Percentiles rank a stretch among this genome's conserved stretches.
Evolutionary conservation across 805 yeast species (phyloP).

Genomic region (Tetrapisispora fleetii): DNA sequence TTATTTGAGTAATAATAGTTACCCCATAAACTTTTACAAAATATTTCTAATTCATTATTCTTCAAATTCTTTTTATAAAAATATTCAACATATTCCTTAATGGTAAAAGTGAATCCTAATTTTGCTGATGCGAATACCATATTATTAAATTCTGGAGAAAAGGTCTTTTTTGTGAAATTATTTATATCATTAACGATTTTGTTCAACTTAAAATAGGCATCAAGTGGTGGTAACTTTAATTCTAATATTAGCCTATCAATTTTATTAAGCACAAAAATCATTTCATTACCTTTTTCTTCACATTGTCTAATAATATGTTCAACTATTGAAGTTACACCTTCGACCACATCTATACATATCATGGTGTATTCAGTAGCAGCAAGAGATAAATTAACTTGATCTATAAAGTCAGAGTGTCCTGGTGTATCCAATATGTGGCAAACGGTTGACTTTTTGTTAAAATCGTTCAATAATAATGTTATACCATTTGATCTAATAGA

Average conservation of each 20-base stretch:
- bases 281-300: slow-evolving; percentile 38
- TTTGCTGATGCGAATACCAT: slow-evolving; percentile 67
- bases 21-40: slow-evolving; percentile 68
- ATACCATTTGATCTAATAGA: slow-evolving; percentile 56
- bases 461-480: slow-evolving; percentile 47
- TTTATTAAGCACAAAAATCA: slow-evolving; percentile 65
- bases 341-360: slow-evolving; percentile 73
- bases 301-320: slow-evolving; percentile 46
- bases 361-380: slow-evolving; percentile 55
- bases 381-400: slow-evolving; percentile 55
- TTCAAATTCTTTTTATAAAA: slow-evolving; percentile 35
- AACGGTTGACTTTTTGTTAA: slow-evolving; percentile 44
- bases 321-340: slow-evolving; percentile 61
- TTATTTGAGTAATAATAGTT: slow-evolving; percentile 42
- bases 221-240: slow-evolving; percentile 60
- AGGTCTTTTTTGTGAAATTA: slow-evolving; percentile 33
- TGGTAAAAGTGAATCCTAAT: slow-evolving; percentile 53
- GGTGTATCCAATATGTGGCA: slow-evolving; percentile 77
- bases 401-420: slow-evolving; percentile 79
- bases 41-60: slow-evolving; percentile 28
- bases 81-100: slow-evolving; percentile 50
- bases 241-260: slow-evolving; percentile 81
- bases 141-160: slow-evolving; percentile 55
- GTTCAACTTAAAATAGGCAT: slow-evolving; percentile 60
- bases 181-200: slow-evolving; percentile 58